Conservation (phyloP, 352 stramenopile genomes). For the Globisporangium barbulae region DNA sequence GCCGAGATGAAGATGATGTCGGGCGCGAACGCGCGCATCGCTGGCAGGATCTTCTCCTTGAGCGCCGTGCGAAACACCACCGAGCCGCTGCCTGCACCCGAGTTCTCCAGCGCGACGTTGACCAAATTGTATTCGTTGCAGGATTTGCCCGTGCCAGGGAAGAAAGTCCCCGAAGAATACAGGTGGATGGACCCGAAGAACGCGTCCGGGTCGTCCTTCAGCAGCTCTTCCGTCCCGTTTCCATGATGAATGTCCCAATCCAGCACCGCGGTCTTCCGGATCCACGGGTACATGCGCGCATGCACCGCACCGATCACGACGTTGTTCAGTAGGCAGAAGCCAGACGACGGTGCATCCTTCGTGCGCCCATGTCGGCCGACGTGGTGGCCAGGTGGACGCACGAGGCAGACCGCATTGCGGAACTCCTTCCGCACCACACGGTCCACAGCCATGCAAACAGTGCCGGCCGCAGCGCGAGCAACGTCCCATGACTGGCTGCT, state of each 20-base stretch:
- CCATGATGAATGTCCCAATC: conserved; percentile 99
- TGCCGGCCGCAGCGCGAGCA: conserved; percentile 71
- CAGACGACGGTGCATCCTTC: conserved; percentile 71
- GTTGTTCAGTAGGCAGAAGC: conserved; percentile 99
- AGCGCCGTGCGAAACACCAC: conserved; percentile 63
- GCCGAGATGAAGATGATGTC: conserved; percentile 89
- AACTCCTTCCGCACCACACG: conserved; percentile 76
- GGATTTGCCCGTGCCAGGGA: conserved; percentile 70
- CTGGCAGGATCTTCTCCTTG: conserved; percentile 60
- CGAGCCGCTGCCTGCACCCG: conserved; percentile 58
- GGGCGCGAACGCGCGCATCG: conserved; percentile 64
- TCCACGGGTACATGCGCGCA: conserved; percentile 88
- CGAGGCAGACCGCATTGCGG: conserved; percentile 81
- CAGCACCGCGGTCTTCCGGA: conserved; percentile 94
- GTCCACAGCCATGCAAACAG: conserved; percentile 78
- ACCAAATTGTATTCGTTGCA: conserved; percentile 57
- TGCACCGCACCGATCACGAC: conserved; percentile 98
- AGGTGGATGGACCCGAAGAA: conserved; percentile 86
- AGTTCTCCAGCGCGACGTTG: conserved; percentile 79
- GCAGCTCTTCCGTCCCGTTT: conserved; percentile 96
- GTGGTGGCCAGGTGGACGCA: conserved; percentile 93
- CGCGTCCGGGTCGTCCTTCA: conserved; percentile 74
- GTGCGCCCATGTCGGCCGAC: conserved; percentile 77
- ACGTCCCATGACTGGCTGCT: conserved; percentile 85
- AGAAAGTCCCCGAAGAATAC: conserved; percentile 73